These are phyloP conservation scores for Globisporangium orthogonon DNA, from an alignment of 352 stramenopile genomes.

Conservation along the genomic window DNA sequence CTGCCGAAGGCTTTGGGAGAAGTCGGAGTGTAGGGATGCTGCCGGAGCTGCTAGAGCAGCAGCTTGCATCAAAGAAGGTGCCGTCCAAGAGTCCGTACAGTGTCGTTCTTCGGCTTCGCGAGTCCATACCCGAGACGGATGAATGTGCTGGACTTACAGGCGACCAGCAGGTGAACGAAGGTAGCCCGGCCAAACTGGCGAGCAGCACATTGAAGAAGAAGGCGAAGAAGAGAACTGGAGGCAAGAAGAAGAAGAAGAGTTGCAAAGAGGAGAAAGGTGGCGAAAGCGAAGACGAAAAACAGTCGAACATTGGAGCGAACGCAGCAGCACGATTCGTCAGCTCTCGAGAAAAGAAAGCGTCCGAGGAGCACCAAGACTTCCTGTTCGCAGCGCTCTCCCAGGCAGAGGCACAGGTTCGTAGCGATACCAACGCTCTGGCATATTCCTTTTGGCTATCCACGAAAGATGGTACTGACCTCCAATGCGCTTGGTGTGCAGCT, in stretches of 20 bases:
- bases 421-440: neutral
- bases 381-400: slow-evolving; percentile 54
- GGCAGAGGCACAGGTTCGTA: slow-evolving; percentile 43
- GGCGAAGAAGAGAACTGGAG: slow-evolving; percentile 11
- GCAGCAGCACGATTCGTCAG: slow-evolving; percentile 32
- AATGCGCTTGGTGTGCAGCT: slow-evolving; percentile 15
- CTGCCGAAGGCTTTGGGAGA: slow-evolving; percentile 18
- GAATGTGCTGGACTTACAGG: neutral
- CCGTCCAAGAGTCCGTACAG: slow-evolving; percentile 46
- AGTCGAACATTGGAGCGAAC: slow-evolving; percentile 3
- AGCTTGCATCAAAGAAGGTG: slow-evolving; percentile 18
- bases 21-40: slow-evolving; percentile 36
- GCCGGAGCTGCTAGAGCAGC: slow-evolving; percentile 32
- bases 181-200: neutral
- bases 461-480: neutral
- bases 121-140: slow-evolving; percentile 2
- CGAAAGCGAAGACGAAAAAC: neutral
- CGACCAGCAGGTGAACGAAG: neutral
- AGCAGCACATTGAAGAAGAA: slow-evolving; percentile 18
- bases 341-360: slow-evolving; percentile 37
- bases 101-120: slow-evolving; percentile 34
- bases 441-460: too few relatives aligned
- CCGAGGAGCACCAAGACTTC: slow-evolving; percentile 51
- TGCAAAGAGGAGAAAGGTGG: neutral
- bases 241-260: slow-evolving; percentile 7